These are phyloP conservation scores for Epichloe festucae DNA, from an alignment of 2,329 filamentous ascomycete genomes.

Conservation along the genomic window DNA sequence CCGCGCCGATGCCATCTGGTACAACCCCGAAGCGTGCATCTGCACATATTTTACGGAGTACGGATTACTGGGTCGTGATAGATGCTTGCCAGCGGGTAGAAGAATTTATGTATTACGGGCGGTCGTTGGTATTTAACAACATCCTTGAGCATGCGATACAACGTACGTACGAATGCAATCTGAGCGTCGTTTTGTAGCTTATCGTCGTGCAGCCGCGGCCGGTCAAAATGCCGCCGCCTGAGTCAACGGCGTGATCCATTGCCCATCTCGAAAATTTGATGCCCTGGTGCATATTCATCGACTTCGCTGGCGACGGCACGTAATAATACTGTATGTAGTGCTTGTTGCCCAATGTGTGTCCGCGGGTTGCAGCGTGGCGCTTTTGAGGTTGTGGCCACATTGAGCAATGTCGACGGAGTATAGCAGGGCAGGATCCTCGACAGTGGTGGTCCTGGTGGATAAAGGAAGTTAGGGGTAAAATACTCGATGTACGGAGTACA, in stretches of 20 bases:
- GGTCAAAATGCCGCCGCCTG: neutral
- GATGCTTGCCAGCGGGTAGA: neutral
- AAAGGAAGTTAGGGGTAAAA: too few relatives aligned
- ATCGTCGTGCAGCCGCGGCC: constrained; percentile 1
- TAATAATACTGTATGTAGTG: neutral
- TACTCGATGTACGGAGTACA: too few relatives aligned
- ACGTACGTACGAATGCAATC: neutral
- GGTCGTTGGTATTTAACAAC: neutral
- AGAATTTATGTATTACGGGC: neutral
- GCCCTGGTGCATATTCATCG: too few relatives aligned
- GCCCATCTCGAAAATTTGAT: neutral
- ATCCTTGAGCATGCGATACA: neutral
- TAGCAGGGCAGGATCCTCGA: too few relatives aligned
- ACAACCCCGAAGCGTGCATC: neutral
- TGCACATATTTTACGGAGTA: neutral
- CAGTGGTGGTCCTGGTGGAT: too few relatives aligned
- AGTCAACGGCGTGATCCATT: neutral
- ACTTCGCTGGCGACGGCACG: too few relatives aligned
- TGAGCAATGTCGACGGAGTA: neutral
- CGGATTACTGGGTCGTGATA: neutral
- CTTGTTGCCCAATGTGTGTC: neutral
- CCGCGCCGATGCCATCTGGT: neutral
- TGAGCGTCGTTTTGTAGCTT: neutral
- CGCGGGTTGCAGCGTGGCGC: neutral
- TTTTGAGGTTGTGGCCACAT: neutral